Conservation (phyloP, 768 basidiomycete species). For the Boletus reticuloceps region DNA sequence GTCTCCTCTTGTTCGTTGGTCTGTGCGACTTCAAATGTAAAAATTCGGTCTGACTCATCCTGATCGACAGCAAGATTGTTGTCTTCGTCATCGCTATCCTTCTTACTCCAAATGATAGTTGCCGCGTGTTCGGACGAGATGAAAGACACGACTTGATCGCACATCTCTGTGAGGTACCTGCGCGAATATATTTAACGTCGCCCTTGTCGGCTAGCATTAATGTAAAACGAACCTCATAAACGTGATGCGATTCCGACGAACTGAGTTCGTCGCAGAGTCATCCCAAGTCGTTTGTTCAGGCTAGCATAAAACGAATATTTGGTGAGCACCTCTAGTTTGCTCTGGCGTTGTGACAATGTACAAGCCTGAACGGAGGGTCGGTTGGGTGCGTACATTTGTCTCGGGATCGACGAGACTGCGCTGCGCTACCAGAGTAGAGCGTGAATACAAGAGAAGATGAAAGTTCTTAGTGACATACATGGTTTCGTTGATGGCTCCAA, state of each 20-base stretch:
- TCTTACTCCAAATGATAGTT: conserved; percentile 44
- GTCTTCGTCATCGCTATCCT: conserved; percentile 29
- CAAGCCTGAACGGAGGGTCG: conserved; percentile 20
- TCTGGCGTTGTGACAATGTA: conserved; percentile 14
- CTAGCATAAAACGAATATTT: conserved; percentile 56
- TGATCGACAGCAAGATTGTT: conserved; percentile 25
- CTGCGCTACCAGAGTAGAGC: not conserved
- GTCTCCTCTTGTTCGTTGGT: conserved; percentile 55
- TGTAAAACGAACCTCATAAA: too few relatives aligned
- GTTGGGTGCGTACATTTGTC: not conserved
- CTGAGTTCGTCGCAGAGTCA: conserved; percentile 43
- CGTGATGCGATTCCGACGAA: conserved; percentile 51
- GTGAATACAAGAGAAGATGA: not conserved
- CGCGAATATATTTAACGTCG: too few relatives aligned
- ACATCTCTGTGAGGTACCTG: too few relatives aligned
- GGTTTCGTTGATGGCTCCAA: conserved; percentile 36
- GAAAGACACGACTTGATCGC: too few relatives aligned
- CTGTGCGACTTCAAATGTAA: conserved; percentile 52
- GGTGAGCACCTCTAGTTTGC: conserved; percentile 4
- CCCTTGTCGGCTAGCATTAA: too few relatives aligned
- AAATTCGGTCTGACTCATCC: conserved; percentile 46
- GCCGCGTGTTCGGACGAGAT: too few relatives aligned
- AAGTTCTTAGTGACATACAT: conserved; percentile 32
- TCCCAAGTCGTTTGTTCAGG: conserved; percentile 60
- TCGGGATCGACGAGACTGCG: conserved; percentile 12